Base-by-base conservation (phyloP, 768 basidiomycete species). In the Chiua virens region DNA sequence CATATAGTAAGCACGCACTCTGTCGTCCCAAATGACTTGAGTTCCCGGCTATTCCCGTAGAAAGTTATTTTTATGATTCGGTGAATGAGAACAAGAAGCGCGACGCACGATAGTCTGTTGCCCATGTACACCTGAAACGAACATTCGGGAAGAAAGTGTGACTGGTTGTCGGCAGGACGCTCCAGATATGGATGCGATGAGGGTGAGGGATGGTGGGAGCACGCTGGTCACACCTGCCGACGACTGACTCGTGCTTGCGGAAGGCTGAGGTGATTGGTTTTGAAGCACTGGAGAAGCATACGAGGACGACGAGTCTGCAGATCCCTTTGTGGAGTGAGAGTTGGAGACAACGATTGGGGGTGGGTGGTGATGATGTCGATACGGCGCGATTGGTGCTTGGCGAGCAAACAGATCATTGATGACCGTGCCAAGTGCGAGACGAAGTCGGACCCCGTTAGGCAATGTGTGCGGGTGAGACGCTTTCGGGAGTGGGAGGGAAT, bases 321-420 rank as follows among this genome's bases (percentile, higher is more conserved):
- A 70, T 5, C 41, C 52, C 8, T 59, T 66, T 18, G 66, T 64
- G 6, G 60, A 66, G 34, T 59, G 61, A 38, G 59, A 47, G 25
- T 54, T 60, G 27, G 65, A 59, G 23, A 71, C 53, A 32, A 68
- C 55, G 51, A 71, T 69, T 8, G 67, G 69, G n/a, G 72, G 70
- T 18, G 72, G 67, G 22, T 68, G 62, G 52, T 63, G 68, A 39
- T 64, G 69, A 45, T 56, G 71, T 50, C 58, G 72, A 46, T 67
- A 70, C 28, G 68, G 70, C 5, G 68, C 63, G 13, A 70, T 50
- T 2, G 84, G 83, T 0, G 81, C 75, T 60, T 86, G 83, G 21
- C 89, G 79, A 22, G 87, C 84, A 62, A 92, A 92, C 8, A 93
- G 70, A 58, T 92, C 89, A 56, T 92, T 92, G 67, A 92, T 78